A percentile compares a stretch with the other conserved stretches of the same genome.
phyloP scores from a whole-genome alignment of 2,329 filamentous ascomycete genomes.

The Xylariaceae sp. region DNA sequence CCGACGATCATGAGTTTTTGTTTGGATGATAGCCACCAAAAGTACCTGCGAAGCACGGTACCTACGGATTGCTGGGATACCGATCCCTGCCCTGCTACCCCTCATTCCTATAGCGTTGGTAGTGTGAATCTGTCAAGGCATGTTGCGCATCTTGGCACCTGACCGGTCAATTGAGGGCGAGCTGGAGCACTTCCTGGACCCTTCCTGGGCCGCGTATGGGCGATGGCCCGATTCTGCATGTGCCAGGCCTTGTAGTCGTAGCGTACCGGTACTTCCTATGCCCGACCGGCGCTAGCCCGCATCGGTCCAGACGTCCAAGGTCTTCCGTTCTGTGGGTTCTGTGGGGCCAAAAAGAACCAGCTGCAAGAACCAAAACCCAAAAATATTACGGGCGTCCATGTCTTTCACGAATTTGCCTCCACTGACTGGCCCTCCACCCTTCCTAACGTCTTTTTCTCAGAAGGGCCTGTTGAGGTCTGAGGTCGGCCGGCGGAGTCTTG shows the following conservation, averaged over 20 bases:
- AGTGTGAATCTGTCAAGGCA: not conserved
- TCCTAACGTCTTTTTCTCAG: not conserved
- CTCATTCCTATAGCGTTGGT: not conserved
- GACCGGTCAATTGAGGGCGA: not conserved
- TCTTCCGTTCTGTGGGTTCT: too few species aligned
- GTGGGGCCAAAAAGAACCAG: not conserved
- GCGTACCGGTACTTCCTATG: not conserved
- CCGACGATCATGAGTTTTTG: not conserved
- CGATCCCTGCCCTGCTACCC: not conserved
- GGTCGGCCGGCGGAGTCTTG: not conserved
- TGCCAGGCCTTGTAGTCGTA: not conserved
- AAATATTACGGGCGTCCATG: not conserved
- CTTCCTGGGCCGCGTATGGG: not conserved
- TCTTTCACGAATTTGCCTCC: not conserved
- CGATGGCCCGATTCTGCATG: not conserved
- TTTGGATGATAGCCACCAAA: not conserved
- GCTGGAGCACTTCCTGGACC: not conserved
- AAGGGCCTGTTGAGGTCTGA: too few species aligned
- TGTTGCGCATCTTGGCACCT: not conserved
- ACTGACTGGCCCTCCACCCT: not conserved
- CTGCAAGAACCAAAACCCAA: too few species aligned
- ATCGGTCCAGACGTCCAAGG: not conserved
- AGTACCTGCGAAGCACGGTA: too few species aligned
- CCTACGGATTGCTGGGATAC: too few species aligned
- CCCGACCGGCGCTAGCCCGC: not conserved